Evolutionary conservation across 1,284 basidiomycete genomes (phyloP).

Genomic region (Vanrija sp.): DNA sequence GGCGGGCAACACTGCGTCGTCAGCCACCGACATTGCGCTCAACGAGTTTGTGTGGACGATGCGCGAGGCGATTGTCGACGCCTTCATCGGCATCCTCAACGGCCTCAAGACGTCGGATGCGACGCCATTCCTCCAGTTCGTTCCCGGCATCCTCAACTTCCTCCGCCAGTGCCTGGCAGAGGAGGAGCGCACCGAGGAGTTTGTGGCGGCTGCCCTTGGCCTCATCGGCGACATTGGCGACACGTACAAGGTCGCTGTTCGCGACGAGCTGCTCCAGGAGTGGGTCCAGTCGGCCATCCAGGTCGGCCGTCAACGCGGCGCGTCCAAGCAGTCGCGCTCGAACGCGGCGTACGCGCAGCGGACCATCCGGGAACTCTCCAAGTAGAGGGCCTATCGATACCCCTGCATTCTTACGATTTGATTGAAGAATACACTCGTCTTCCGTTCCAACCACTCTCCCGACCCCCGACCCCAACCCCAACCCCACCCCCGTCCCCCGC

Average conservation of each 20-base stretch:
- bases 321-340: conserved; percentile 51
- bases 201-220: conserved; percentile 73
- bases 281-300: conserved; percentile 81
- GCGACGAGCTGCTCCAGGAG: conserved; percentile 68
- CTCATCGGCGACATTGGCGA: conserved; percentile 91
- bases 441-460: conserved; percentile 11
- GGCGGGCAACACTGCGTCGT: conserved; percentile 78
- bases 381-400: conserved; percentile 17
- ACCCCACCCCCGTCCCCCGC: conserved; percentile 1
- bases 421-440: background rate
- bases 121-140: conserved; percentile 63
- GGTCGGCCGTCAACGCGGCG: conserved; percentile 52
- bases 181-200: conserved; percentile 69
- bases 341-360: conserved; percentile 55
- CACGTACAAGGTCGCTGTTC: conserved; percentile 72
- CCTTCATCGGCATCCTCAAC: conserved; percentile 90
- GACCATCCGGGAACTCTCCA: conserved; percentile 33
- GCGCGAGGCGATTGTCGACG: conserved; percentile 93
- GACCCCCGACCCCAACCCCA: conserved; percentile 1
- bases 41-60: conserved; percentile 83
- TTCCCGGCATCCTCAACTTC: conserved; percentile 73
- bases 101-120: conserved; percentile 60
- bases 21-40: conserved; percentile 55
- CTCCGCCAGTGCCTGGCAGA: conserved; percentile 75
- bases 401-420: conserved; percentile 4